Base-by-base conservation (phyloP, 306 rosid genomes). In the Rosa rugosa region DNA sequence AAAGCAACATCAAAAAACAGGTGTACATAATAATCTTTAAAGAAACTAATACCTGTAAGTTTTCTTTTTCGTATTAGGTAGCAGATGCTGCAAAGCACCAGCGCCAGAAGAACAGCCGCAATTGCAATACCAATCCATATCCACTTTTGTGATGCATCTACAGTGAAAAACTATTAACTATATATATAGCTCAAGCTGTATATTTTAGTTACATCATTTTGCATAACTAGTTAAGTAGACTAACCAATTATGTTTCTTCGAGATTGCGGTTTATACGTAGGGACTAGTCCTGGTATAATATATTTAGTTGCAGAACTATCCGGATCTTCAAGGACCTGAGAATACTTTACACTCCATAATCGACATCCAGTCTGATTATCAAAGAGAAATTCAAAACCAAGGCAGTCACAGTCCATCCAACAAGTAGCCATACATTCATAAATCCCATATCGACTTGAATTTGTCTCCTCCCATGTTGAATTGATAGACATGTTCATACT, bases 401-500 rank as follows among this genome's bases (percentile, higher is more conserved):
- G 51, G 34, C 84, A 84, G 40, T 11, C 7, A 51, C 84, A 84
- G 6, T 73, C 17, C 5, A 38, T 41, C 85, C 81, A 75, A 44
- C 85, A 85, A 17, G 8, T 27, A 5, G 12, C 31, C 46, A 23
- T 27, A 8, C 67, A 46, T 4, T 16, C 3, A 31, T 31, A 2
- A 31, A 2, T 31, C 36, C 36, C 36, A 31, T 2, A 2, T 2
- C 3, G 59, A 17, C 22, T 51, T 51, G 17, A 22, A 51, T 51
- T 8, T 51, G n/a, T 2, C 4, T 51, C 59, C n/a, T 17, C 22
- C 59, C 23, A 16, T 51, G 59, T 51, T 51, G 59, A 51, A 17
- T 51, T 51, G 54, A 13, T 74, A 12, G 25, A 44, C 46, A 8
- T 44, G 11, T 44, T 6, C n/a, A 40, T 3, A 13, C 23, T 17